Conservation (phyloP, 2,329 filamentous ascomycete species). For the Leptoxyphium fumago region DNA sequence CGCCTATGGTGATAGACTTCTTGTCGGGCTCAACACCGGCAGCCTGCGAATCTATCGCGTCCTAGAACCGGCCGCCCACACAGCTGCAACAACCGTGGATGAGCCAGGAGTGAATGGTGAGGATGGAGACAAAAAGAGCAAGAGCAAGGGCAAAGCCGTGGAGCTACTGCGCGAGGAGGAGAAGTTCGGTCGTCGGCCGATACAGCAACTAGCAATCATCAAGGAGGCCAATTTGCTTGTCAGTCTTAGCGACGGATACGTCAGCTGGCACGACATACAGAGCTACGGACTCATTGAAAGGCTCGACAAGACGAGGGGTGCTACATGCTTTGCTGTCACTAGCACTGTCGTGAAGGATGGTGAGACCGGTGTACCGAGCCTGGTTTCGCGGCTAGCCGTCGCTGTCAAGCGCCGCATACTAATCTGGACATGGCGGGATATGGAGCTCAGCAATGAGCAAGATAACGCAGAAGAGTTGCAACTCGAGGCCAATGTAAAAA, state of each 20-base stretch:
- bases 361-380: constrained; percentile 74
- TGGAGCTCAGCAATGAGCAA: constrained; percentile 48
- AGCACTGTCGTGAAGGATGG: constrained; percentile 89
- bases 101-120: constrained; percentile 26
- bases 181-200: constrained; percentile 76
- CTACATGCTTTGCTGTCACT: constrained; percentile 79
- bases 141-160: constrained; percentile 37
- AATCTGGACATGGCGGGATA: constrained; percentile 92
- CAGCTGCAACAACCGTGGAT: constrained; percentile 16
- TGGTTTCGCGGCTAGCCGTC: constrained; percentile 81
- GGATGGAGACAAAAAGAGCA: constrained; percentile 12
- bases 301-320: constrained; percentile 71
- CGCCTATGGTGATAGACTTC: constrained; percentile 78
- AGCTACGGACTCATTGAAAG: constrained; percentile 71
- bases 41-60: constrained; percentile 80
- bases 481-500: constrained; percentile 71
- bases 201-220: constrained; percentile 89
- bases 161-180: constrained; percentile 85
- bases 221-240: constrained; percentile 89
- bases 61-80: constrained; percentile 44
- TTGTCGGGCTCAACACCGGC: constrained; percentile 85
- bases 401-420: constrained; percentile 82
- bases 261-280: constrained; percentile 80
- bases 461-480: constrained; percentile 61
- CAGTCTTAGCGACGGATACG: constrained; percentile 76